Conservation (phyloP, 371 early-diverging fungal genomes). For the Smittium culicis region DNA sequence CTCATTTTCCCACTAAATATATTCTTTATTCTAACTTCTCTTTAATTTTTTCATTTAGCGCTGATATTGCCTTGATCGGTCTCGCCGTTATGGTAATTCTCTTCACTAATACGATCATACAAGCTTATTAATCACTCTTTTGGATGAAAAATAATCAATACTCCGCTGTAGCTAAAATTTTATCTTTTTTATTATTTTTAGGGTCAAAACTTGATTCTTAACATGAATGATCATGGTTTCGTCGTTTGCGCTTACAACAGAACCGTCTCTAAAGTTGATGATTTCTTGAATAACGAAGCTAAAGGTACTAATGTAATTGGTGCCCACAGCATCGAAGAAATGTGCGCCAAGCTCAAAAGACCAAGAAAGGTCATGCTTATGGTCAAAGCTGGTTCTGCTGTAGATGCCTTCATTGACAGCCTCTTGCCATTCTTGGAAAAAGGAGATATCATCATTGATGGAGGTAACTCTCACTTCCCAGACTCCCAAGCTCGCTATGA, state of each 20-base stretch:
- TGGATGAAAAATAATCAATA: no score
- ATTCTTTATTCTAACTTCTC: no score
- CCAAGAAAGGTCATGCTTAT: conserved; percentile 95
- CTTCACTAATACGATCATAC: no score
- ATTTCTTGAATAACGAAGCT: conserved; percentile 87
- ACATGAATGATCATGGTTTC: conserved; percentile 96
- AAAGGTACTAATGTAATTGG: conserved; percentile 91
- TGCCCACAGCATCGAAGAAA: conserved; percentile 82
- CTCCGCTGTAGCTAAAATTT: no score
- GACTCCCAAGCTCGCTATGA: conserved; percentile 87
- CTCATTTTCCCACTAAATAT: no score
- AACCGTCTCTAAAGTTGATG: conserved; percentile 87
- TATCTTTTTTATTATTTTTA: no score
- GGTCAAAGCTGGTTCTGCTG: conserved; percentile 93
- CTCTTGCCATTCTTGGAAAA: conserved; percentile 68
- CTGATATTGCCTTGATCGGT: no score
- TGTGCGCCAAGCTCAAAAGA: conserved; percentile 80
- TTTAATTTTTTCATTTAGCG: no score
- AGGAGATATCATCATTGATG: conserved; percentile 97
- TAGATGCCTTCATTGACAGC: conserved; percentile 89
- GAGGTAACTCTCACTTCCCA: conserved; percentile 98
- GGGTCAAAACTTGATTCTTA: conserved; percentile 97
- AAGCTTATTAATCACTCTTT: no score
- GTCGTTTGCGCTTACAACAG: conserved; percentile 93
- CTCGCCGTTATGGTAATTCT: no score